These are phyloP conservation scores for Royoungia palumana DNA, from an alignment of 768 basidiomycete species.

Conservation along the genomic window DNA sequence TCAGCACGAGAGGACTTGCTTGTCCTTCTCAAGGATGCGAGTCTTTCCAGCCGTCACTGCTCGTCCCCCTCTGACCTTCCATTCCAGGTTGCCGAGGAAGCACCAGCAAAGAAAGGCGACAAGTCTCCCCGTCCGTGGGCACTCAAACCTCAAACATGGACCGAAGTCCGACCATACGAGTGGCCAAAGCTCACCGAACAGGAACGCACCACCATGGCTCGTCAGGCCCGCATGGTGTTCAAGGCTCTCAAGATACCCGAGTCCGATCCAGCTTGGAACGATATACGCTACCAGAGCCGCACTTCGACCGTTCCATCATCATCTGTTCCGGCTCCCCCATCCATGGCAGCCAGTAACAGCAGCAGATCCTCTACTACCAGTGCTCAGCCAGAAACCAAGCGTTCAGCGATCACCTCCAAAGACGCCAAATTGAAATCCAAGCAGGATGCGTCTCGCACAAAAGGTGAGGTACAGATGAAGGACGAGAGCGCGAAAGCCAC, in stretches of 20 bases:
- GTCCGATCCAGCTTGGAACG: slow-evolving; percentile 60
- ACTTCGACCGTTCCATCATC: slow-evolving; percentile 11
- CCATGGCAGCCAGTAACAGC: slow-evolving; percentile 17
- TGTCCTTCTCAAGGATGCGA: slow-evolving; percentile 50
- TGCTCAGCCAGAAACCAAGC: slow-evolving; percentile 39
- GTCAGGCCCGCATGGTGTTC: slow-evolving; percentile 49
- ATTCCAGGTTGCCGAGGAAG: slow-evolving; percentile 45
- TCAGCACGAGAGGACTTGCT: slow-evolving; percentile 42
- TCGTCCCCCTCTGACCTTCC: neutral
- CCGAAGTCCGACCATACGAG: slow-evolving; percentile 66
- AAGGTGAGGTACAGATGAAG: slow-evolving; percentile 41
- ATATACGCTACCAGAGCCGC: slow-evolving; percentile 38
- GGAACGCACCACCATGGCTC: slow-evolving; percentile 49
- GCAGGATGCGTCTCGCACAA: slow-evolving; percentile 21
- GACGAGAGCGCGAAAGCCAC: slow-evolving; percentile 31
- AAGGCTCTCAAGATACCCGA: slow-evolving; percentile 52
- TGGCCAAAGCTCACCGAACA: slow-evolving; percentile 49
- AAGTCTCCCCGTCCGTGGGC: slow-evolving; percentile 44
- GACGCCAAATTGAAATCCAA: slow-evolving; percentile 43
- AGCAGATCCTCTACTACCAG: slow-evolving; percentile 21
- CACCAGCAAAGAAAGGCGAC: slow-evolving; percentile 32
- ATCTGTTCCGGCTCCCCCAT: slow-evolving; percentile 14
- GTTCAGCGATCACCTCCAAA: slow-evolving; percentile 41
- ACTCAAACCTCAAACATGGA: slow-evolving; percentile 58
- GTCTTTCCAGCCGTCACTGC: neutral